These are phyloP conservation scores for Amanita fuliginea DNA, from an alignment of 768 basidiomycete species.

Conservation along the genomic window DNA sequence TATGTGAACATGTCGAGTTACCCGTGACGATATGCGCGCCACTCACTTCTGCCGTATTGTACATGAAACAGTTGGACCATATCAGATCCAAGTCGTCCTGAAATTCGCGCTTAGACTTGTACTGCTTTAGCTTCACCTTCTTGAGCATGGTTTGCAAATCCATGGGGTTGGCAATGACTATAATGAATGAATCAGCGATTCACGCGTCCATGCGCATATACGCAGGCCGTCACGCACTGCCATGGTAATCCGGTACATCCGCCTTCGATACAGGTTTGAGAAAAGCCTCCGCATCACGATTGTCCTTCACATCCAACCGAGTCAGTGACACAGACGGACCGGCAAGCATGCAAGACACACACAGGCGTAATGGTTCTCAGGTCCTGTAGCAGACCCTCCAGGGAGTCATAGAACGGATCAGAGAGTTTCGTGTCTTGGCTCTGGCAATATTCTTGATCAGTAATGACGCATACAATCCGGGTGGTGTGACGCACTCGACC, in stretches of 20 bases:
- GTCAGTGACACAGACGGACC: conserved; percentile 17
- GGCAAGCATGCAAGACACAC: conserved; percentile 18
- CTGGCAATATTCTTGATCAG: conserved; percentile 14
- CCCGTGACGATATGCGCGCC: background rate
- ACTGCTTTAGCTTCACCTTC: conserved; percentile 86
- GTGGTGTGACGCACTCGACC: conserved; percentile 54
- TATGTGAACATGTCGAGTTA: background rate
- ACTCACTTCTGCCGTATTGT: conserved; percentile 85
- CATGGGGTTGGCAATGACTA: conserved; percentile 94
- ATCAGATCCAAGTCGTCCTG: conserved; percentile 91
- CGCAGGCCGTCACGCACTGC: conserved; percentile 40
- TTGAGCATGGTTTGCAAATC: conserved; percentile 87
- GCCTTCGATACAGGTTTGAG: conserved; percentile 84
- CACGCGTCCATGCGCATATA: background rate
- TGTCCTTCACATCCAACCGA: conserved; percentile 38
- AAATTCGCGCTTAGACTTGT: conserved; percentile 92
- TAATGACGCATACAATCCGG: conserved; percentile 8
- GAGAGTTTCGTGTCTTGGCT: conserved; percentile 60
- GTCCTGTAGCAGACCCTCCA: conserved; percentile 83
- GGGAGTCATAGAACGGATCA: conserved; percentile 88
- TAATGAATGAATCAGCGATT: conserved; percentile 5
- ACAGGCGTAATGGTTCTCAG: conserved; percentile 69
- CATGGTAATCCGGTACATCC: conserved; percentile 91
- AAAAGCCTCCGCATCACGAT: conserved; percentile 89
- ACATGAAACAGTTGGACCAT: conserved; percentile 91